A percentile compares a stretch with the other conserved stretches of the same genome.
Conservation (phyloP, 2,329 filamentous ascomycete genomes). For the Arthrobotrys conoides region DNA sequence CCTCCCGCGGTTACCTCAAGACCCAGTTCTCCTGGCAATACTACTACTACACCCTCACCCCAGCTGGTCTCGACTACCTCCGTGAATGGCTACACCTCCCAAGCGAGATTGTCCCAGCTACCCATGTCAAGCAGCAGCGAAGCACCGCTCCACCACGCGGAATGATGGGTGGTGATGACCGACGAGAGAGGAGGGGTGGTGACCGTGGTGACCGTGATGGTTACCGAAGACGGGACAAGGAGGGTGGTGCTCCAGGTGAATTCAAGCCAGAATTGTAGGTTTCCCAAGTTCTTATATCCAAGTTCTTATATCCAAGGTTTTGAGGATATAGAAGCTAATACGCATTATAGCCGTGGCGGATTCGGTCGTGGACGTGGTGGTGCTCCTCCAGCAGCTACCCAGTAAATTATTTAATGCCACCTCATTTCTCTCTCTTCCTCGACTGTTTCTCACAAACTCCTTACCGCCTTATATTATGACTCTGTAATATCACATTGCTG, state of each 20-base stretch:
- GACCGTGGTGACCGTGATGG: slow-evolving; percentile 86
- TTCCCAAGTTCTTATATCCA: slow-evolving; percentile 44
- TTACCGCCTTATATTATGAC: slow-evolving; percentile 57
- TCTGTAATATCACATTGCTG: slow-evolving; percentile 56
- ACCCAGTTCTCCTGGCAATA: slow-evolving; percentile 99
- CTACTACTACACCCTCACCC: slow-evolving; percentile 99
- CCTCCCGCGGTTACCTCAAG: slow-evolving; percentile 98
- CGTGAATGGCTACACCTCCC: slow-evolving; percentile 99
- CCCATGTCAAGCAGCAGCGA: slow-evolving; percentile 99
- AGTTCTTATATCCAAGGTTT: slow-evolving; percentile 63
- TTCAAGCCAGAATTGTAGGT: slow-evolving; percentile 90
- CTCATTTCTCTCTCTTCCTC: slow-evolving; percentile 62
- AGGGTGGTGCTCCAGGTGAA: slow-evolving; percentile 90
- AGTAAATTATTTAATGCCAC: slow-evolving; percentile 61
- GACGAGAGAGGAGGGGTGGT: slow-evolving; percentile 73
- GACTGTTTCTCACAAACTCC: slow-evolving; percentile 19
- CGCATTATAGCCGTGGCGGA: slow-evolving; percentile 78
- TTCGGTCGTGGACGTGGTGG: slow-evolving; percentile 89
- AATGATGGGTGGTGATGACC: slow-evolving; percentile 89
- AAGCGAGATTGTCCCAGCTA: slow-evolving; percentile 98
- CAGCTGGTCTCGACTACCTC: slow-evolving; percentile 99
- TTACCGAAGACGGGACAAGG: slow-evolving; percentile 92
- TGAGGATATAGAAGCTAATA: slow-evolving; percentile 65
- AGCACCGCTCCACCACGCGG: slow-evolving; percentile 97
- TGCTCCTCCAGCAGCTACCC: slow-evolving; percentile 70